These are phyloP conservation scores for Micractinium conductrix DNA, from an alignment of 139 green algal species.

Conservation along the genomic window DNA sequence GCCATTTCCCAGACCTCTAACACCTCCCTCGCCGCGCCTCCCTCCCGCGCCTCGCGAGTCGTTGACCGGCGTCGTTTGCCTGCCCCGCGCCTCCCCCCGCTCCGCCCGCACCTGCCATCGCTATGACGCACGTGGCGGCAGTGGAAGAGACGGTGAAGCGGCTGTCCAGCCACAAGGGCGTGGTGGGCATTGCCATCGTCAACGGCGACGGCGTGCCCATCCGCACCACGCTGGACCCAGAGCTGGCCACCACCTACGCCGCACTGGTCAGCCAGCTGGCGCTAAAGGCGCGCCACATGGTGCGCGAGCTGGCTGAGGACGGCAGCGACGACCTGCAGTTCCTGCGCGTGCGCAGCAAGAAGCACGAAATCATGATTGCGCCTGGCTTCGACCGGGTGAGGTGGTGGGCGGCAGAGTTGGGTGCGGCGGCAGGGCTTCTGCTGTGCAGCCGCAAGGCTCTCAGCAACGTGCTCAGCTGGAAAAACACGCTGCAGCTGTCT, in stretches of 20 bases:
- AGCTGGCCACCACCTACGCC: conserved; percentile 75
- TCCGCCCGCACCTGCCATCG: no score
- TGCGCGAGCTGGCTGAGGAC: conserved; percentile 80
- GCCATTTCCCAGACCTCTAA: no score
- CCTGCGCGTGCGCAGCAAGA: conserved; percentile 81
- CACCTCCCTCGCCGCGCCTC: no score
- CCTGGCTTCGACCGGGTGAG: conserved; percentile 73
- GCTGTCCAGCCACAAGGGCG: conserved; percentile 67
- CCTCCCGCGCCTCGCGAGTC: no score
- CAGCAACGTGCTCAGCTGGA: no score
- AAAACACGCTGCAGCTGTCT: no score
- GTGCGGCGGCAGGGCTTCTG: neutral
- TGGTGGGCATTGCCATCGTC: conserved; percentile 83
- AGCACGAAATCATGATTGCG: conserved; percentile 92
- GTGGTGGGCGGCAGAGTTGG: neutral
- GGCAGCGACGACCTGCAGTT: conserved; percentile 88
- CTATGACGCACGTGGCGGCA: conserved; percentile 71
- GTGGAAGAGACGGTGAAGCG: conserved; percentile 87
- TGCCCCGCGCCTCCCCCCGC: no score
- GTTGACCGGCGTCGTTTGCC: no score
- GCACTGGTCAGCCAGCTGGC: conserved; percentile 69
- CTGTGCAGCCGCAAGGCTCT: no score
- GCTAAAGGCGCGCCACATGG: conserved; percentile 74
- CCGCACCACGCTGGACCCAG: conserved; percentile 84
- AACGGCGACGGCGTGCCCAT: conserved; percentile 90